Percentiles rank a stretch among this genome's conserved stretches.
Conservation (phyloP, 768 basidiomycete species). For the Mycena amicta region DNA sequence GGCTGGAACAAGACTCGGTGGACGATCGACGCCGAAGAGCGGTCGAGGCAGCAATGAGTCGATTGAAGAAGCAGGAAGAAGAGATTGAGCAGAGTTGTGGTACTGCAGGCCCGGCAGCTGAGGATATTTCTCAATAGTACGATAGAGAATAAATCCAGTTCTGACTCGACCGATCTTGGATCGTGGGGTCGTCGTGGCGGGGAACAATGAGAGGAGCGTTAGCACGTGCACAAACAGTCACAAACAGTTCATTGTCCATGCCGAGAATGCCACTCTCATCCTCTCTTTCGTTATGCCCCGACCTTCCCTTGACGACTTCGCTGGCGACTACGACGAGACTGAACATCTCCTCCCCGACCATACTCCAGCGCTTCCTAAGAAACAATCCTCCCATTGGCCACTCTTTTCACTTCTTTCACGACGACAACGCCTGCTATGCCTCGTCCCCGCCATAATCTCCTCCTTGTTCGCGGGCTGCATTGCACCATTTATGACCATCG, state of each 20-base stretch:
- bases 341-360: constrained; percentile 11
- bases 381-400: constrained; percentile 37
- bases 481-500: constrained; percentile 85
- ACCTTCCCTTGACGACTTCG: constrained; percentile 9
- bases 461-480: constrained; percentile 71
- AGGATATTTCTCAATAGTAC: not conserved
- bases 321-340: constrained; percentile 14
- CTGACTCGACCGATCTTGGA: no score
- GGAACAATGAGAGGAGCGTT: no score
- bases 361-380: not conserved
- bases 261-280: not conserved
- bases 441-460: constrained; percentile 65
- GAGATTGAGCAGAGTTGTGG: constrained; percentile 75
- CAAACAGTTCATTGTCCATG: constrained; percentile 2
- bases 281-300: constrained; percentile 2
- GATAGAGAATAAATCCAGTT: no score
- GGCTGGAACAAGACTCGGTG: constrained; percentile 41
- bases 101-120: constrained; percentile 34
- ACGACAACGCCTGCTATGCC: constrained; percentile 56
- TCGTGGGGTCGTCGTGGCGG: no score
- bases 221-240: no score
- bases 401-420: constrained; percentile 70
- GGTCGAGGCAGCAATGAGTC: constrained; percentile 62
- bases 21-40: constrained; percentile 61
- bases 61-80: constrained; percentile 67